phyloP scores from a whole-genome alignment of 805 yeast genomes.

The Barnettozyma salicaria region DNA sequence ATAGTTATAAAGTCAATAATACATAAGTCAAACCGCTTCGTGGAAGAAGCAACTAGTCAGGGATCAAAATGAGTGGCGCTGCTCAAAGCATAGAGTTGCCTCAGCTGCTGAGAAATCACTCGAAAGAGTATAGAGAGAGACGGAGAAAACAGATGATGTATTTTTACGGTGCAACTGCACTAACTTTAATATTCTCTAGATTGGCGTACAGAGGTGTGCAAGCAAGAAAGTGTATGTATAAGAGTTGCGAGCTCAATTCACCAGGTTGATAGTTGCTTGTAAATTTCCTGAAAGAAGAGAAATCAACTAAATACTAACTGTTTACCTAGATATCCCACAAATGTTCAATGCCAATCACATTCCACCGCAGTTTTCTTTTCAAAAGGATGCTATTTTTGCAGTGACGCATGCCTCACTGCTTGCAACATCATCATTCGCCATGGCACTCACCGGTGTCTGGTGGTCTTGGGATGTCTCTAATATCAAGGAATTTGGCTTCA shows the following conservation, averaged over 20 bases:
- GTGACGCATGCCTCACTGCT: slow-evolving; percentile 75
- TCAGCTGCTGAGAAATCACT: slow-evolving; percentile 12
- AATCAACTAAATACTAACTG: neutral
- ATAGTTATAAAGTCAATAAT: too few relatives aligned
- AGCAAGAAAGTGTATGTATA: slow-evolving; percentile 49
- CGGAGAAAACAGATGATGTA: slow-evolving; percentile 65
- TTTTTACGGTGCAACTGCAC: slow-evolving; percentile 66
- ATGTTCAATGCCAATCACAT: slow-evolving; percentile 80
- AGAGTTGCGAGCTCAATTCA: neutral
- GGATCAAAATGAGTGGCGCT: slow-evolving; percentile 8
- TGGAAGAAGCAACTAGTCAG: too few relatives aligned
- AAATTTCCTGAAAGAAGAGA: slow-evolving; percentile 23
- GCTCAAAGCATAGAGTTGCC: slow-evolving; percentile 11
- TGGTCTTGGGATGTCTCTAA: slow-evolving; percentile 75
- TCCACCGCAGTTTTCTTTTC: slow-evolving; percentile 77
- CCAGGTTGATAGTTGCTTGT: neutral
- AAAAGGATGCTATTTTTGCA: slow-evolving; percentile 80
- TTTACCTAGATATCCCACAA: slow-evolving; percentile 48
- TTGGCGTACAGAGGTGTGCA: slow-evolving; percentile 70
- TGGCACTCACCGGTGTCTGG: slow-evolving; percentile 67
- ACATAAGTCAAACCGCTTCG: too few relatives aligned
- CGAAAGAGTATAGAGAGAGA: slow-evolving; percentile 32
- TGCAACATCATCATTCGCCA: slow-evolving; percentile 65
- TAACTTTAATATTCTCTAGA: slow-evolving; percentile 66
- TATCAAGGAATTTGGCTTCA: slow-evolving; percentile 63